These are phyloP conservation scores for Starmerella asiatica DNA, from an alignment of 805 yeast species.

Conservation along the genomic window DNA sequence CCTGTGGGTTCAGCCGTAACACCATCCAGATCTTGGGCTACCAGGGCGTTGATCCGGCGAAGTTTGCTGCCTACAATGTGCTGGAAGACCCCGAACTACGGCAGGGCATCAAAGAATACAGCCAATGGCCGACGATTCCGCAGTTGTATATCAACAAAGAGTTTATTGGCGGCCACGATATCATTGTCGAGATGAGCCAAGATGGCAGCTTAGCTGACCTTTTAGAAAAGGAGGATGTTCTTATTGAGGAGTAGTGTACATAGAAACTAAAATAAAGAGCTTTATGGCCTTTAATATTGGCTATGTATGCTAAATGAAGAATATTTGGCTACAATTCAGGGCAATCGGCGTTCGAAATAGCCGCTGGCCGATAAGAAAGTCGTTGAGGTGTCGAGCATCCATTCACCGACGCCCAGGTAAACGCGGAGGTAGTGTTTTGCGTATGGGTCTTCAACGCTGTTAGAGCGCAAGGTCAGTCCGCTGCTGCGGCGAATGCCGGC, in stretches of 20 bases:
- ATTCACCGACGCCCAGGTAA: slow-evolving; percentile 79
- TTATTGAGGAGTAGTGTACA: slow-evolving; percentile 39
- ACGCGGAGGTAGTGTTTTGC: slow-evolving; percentile 34
- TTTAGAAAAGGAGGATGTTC: slow-evolving; percentile 62
- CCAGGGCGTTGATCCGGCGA: slow-evolving; percentile 91
- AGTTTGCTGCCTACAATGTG: slow-evolving; percentile 95
- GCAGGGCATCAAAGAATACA: slow-evolving; percentile 87
- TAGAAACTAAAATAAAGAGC: neutral
- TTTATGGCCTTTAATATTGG: neutral
- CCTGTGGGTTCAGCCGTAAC: slow-evolving; percentile 94
- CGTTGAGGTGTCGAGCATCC: slow-evolving; percentile 56
- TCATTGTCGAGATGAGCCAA: slow-evolving; percentile 72
- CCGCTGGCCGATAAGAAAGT: slow-evolving; percentile 57
- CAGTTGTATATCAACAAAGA: slow-evolving; percentile 81
- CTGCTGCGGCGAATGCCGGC: slow-evolving; percentile 81
- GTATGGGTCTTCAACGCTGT: slow-evolving; percentile 37
- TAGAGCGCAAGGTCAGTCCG: slow-evolving; percentile 49
- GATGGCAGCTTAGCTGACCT: slow-evolving; percentile 80
- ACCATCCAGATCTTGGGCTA: slow-evolving; percentile 87
- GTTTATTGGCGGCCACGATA: slow-evolving; percentile 96
- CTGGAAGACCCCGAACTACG: slow-evolving; percentile 89
- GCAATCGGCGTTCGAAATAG: slow-evolving; percentile 41
- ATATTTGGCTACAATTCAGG: slow-evolving; percentile 2
- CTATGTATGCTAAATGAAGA: neutral
- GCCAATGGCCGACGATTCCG: slow-evolving; percentile 98